Conservation (phyloP, 2,329 filamentous ascomycete genomes). For the Fusarium sp. region DNA sequence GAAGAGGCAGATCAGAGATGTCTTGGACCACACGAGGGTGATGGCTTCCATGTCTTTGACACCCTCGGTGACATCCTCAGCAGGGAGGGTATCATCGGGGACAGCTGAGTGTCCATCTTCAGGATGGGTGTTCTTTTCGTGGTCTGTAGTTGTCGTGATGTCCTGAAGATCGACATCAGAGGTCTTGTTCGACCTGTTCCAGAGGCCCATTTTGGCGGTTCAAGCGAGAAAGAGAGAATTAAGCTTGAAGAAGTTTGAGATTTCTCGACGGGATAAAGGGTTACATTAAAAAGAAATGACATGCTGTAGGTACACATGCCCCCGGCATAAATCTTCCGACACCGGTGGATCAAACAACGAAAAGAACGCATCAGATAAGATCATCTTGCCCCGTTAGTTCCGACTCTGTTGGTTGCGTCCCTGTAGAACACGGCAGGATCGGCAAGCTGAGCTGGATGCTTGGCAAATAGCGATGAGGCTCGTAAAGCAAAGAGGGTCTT, state of each 20-base stretch:
- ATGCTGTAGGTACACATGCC: background rate
- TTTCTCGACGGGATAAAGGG: background rate
- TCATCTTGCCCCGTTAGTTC: conserved; percentile 19
- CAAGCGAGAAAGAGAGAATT: background rate
- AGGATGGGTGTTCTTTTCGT: conserved; percentile 10
- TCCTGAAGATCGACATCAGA: conserved; percentile 6
- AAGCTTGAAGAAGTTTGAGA: background rate
- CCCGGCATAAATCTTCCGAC: background rate
- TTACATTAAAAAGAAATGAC: background rate
- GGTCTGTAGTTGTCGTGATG: background rate
- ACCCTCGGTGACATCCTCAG: conserved; percentile 34
- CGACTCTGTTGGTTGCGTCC: background rate
- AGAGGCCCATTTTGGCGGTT: background rate
- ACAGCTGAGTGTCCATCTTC: conserved; percentile 8
- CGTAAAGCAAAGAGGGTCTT: background rate
- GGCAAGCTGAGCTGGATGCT: conserved; percentile 23
- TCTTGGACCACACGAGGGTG: conserved; percentile 7
- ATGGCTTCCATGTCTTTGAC: conserved; percentile 21
- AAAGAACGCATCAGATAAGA: conserved; percentile 40
- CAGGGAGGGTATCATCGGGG: background rate
- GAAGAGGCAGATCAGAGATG: conserved; percentile 1
- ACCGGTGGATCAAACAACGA: background rate
- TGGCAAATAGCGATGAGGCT: background rate
- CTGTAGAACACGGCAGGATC: conserved; percentile 18
- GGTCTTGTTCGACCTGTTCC: background rate